A percentile compares a stretch with the other conserved stretches of the same genome.
Evolutionary conservation across 1,139 yeast genomes (phyloP).

Genomic region (Blastobotrys raffinosifermentans): DNA sequence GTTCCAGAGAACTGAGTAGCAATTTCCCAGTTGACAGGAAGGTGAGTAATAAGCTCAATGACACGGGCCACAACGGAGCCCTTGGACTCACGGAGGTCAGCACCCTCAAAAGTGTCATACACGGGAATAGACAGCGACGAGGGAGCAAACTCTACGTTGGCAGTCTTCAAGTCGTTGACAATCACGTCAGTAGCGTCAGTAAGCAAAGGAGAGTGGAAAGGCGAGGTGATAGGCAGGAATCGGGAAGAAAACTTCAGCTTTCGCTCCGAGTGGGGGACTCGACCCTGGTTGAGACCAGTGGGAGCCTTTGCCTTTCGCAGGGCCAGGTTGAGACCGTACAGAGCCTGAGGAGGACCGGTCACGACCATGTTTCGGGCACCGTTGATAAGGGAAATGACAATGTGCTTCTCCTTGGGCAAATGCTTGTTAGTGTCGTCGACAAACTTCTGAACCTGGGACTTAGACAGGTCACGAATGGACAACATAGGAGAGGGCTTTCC

Average conservation of each 20-base stretch:
- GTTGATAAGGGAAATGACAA: conserved; percentile 82
- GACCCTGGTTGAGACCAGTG: conserved; percentile 88
- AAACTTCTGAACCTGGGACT: conserved; percentile 68
- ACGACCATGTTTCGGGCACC: conserved; percentile 96
- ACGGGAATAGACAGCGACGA: conserved; percentile 72
- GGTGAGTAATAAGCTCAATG: conserved; percentile 73
- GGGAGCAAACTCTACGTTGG: conserved; percentile 52
- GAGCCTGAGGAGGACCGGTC: conserved; percentile 98
- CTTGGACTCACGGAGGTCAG: conserved; percentile 55
- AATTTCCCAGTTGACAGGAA: conserved; percentile 91
- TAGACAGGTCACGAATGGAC: conserved; percentile 80
- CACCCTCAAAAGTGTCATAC: conserved; percentile 82
- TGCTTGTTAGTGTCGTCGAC: conserved; percentile 88
- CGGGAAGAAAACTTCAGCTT: conserved; percentile 88
- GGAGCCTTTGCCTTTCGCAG: conserved; percentile 94
- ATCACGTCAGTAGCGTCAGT: conserved; percentile 64
- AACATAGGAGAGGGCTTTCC: conserved; percentile 98
- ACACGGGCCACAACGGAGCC: conserved; percentile 60
- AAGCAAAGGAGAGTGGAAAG: conserved; percentile 90
- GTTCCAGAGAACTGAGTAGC: conserved; percentile 80
- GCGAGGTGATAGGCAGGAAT: conserved; percentile 91
- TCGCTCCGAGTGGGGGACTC: conserved; percentile 90
- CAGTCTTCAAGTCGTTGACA: conserved; percentile 54
- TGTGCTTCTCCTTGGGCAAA: conserved; percentile 85
- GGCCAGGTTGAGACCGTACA: conserved; percentile 88